Evolutionary conservation across 1,284 basidiomycete species (phyloP), one percentile per base, ranked within the genome.

Genomic region (Ustilago trichophora): DNA sequence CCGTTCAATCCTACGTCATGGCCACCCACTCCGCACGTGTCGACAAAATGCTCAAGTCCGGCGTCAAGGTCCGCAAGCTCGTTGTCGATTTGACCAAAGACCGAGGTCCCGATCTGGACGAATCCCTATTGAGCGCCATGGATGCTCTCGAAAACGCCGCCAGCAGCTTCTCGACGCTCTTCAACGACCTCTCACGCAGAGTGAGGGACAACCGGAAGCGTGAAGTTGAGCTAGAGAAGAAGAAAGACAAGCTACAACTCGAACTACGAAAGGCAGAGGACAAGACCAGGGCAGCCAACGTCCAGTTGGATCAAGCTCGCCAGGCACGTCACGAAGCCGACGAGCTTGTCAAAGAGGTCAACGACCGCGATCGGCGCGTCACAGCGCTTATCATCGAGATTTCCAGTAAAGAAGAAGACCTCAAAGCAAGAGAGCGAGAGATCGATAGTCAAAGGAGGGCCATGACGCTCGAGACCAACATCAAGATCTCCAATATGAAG

Each of bases 1-100:
- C 49, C 7, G 15, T 71, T 4, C 63, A 66, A 42, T 12, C 26
- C 18, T 71, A 54, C 22, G 58, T 55, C 24, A 66, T 66, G 68
- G 53, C 58, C 2, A 32, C 32, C 0, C 68, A 71, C 34, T 21
- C 29, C 0, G 33, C 53, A 8, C 33, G 29, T 18, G 29, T 34
- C 11, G 54, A 62, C 0, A 45, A 18, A 18, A 41, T 58, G 27
- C 13, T 47, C 35, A 58, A 52, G 25, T 34, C 62, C 8, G 62
- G 62, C 13, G 29, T 27, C 26, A 50, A 52, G 26, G 33, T 65
- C 26, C 63, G 50, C 50, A 51, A 29, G 27, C 43, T 65, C 6
- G 13, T 70, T 29, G 7, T 40, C 3, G 51, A 63, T 26, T 40
- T 59, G 24, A 44, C 58, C 29, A 54, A 51, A 6, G 35, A 41